A percentile compares a stretch with the other conserved stretches of the same genome.
Conservation (phyloP, 805 yeast species). For the Yamadazyma nakazawae region DNA sequence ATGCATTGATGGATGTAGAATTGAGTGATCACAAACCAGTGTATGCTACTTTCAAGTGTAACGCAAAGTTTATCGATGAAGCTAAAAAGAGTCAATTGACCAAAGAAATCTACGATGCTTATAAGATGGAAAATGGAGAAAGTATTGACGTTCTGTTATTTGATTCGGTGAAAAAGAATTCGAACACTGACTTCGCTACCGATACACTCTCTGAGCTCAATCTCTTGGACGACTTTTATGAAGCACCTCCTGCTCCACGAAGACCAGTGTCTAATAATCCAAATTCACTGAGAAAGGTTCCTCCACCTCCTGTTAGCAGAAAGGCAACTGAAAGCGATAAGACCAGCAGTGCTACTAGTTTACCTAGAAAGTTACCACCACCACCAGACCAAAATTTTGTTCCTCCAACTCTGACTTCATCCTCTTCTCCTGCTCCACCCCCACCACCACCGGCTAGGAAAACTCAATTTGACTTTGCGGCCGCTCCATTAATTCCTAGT, state of each 20-base stretch:
- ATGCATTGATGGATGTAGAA: slow-evolving; percentile 53
- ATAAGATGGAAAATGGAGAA: slow-evolving; percentile 27
- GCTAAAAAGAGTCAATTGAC: slow-evolving; percentile 26
- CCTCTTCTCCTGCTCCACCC: slow-evolving; percentile 4
- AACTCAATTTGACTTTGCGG: slow-evolving; percentile 33
- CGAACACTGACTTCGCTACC: slow-evolving; percentile 18
- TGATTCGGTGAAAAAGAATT: slow-evolving; percentile 1
- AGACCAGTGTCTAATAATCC: slow-evolving; percentile 4
- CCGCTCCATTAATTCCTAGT: slow-evolving; percentile 39
- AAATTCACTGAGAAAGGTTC: slow-evolving; percentile 15
- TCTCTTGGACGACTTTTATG: slow-evolving; percentile 27
- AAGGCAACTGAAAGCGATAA: slow-evolving; percentile 11
- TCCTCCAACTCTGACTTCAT: slow-evolving; percentile 11
- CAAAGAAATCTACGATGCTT: slow-evolving; percentile 25
- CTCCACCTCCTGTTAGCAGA: slow-evolving; percentile 23
- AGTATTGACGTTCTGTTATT: slow-evolving; percentile 6
- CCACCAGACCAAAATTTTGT: not conserved
- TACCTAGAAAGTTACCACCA: slow-evolving; percentile 17
- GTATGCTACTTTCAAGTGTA: slow-evolving; percentile 68
- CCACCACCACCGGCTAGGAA: slow-evolving; percentile 16
- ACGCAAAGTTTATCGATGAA: slow-evolving; percentile 62
- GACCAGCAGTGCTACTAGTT: slow-evolving; percentile 1
- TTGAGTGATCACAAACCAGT: slow-evolving; percentile 94
- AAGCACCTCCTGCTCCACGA: slow-evolving; percentile 20
- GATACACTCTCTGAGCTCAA: slow-evolving; percentile 36